These are phyloP conservation scores for Psilocybe sp. DNA, from an alignment of 768 basidiomycete species.

Conservation along the genomic window DNA sequence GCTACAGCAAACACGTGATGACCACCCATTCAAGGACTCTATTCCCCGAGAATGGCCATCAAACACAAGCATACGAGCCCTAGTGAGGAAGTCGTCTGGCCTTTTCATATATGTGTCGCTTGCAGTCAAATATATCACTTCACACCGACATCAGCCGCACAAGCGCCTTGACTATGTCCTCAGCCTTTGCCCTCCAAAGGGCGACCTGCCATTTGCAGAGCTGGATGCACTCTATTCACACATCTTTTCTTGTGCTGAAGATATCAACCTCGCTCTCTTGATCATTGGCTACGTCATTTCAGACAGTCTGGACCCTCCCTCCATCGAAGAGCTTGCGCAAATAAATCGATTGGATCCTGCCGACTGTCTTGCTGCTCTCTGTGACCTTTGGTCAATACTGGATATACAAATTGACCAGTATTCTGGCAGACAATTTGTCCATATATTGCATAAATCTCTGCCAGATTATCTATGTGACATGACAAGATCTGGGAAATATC, in stretches of 20 bases:
- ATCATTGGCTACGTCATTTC: too few relatives aligned
- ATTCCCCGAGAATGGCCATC: constrained; percentile 2
- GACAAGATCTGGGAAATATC: too few relatives aligned
- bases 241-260: constrained; percentile 5
- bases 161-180: constrained; percentile 2
- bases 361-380: too few relatives aligned
- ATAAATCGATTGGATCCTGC: too few relatives aligned
- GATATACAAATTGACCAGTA: too few relatives aligned
- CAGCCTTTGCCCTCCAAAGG: neutral
- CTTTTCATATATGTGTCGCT: constrained; percentile 11
- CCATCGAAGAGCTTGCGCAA: too few relatives aligned
- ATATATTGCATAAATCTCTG: too few relatives aligned
- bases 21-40: neutral
- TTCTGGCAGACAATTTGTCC: too few relatives aligned
- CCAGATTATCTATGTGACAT: too few relatives aligned
- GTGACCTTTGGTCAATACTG: too few relatives aligned
- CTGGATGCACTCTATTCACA: constrained; percentile 7
- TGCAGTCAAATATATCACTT: constrained; percentile 4
- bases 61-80: neutral
- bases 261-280: neutral
- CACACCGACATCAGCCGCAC: neutral
- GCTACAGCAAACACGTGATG: neutral
- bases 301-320: too few relatives aligned
- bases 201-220: constrained; percentile 7
- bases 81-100: constrained; percentile 7